These are phyloP conservation scores for Ilex aquifolium DNA, from an alignment of 257 asterid genomes.

Conservation along the genomic window DNA sequence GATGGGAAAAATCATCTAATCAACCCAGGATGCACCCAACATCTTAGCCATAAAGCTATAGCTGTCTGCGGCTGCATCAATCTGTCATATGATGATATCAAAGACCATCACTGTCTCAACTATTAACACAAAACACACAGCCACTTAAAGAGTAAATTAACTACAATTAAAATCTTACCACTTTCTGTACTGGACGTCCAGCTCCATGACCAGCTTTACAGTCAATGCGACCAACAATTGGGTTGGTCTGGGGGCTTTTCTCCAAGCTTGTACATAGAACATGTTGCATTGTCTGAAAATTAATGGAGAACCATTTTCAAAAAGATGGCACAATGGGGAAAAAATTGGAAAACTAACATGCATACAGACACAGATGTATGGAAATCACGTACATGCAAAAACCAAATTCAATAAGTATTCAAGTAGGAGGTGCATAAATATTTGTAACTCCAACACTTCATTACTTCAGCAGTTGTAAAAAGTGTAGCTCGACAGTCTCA, in stretches of 20 bases:
- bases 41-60: conserved; percentile 81
- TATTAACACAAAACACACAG: neutral
- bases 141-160: neutral
- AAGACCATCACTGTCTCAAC: neutral
- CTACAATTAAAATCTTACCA: conserved; percentile 26
- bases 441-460: too few species aligned
- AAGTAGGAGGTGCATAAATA: too few species aligned
- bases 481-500: too few species aligned
- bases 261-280: conserved; percentile 61
- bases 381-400: too few species aligned
- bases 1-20: conserved; percentile 24
- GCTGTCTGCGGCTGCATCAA: conserved; percentile 81
- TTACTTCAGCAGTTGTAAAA: too few species aligned
- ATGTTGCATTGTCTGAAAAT: conserved; percentile 71
- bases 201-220: conserved; percentile 95
- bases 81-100: conserved; percentile 25
- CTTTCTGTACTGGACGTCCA: conserved; percentile 84
- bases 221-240: conserved; percentile 73
- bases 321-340: neutral
- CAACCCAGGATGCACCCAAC: conserved; percentile 63
- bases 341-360: neutral
- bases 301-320: conserved; percentile 9
- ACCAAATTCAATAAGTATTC: too few species aligned
- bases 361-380: neutral
- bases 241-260: conserved; percentile 70